Evolutionary conservation across 495 filamentous ascomycete species (phyloP), one percentile per base, ranked within the genome.

Genomic region (Aspergillus coremiiformis): DNA sequence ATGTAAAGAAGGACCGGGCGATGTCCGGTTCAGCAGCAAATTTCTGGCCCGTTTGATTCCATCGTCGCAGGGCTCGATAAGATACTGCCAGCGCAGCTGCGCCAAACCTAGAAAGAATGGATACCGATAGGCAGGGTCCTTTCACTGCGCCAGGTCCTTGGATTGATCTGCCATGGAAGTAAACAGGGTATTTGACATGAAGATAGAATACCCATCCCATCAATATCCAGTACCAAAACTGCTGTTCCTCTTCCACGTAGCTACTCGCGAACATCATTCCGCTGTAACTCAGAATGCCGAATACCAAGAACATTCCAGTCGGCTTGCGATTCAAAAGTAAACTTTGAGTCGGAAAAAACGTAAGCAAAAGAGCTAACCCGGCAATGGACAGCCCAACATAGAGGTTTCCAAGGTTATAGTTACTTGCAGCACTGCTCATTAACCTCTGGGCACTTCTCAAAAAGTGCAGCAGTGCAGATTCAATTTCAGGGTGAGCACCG

Each of bases 1-100:
- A 62, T 29, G 80, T 68, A 19, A 96, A 71, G 56, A 86, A 84
- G 7, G 56, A 73, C 30, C 81, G 83, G 49, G 85, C 84, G 45
- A 96, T 93, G 61, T 96, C 91, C 44, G 89, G 81, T 44, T 84
- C 86, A 12, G 89, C 92, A 14, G 93, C 83, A 56, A 87, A 87
- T 54, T 99, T 99, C 57, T 96, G 90, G 20, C 93, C 93, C 0
- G 93, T 97, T 65, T 96, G 93, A 64, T 96, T 96, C 91, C 92
- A 99, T 32, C 83, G 76, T 39, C 87, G 72, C 37, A 84, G 59
- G 5, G 94, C 56, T 27, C 93, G 79, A 33, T 86, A 74, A 15
- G 76, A 56, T 8, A 74, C 51, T 10, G 61, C 53, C 6, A 74
- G 54, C 3, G 54, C 63, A 6, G 63, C 24, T 12, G 61, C 56